A percentile compares a stretch with the other conserved stretches of the same genome.
phyloP scores from a whole-genome alignment of 805 yeast genomes.

The Ogataea ganodermae region DNA sequence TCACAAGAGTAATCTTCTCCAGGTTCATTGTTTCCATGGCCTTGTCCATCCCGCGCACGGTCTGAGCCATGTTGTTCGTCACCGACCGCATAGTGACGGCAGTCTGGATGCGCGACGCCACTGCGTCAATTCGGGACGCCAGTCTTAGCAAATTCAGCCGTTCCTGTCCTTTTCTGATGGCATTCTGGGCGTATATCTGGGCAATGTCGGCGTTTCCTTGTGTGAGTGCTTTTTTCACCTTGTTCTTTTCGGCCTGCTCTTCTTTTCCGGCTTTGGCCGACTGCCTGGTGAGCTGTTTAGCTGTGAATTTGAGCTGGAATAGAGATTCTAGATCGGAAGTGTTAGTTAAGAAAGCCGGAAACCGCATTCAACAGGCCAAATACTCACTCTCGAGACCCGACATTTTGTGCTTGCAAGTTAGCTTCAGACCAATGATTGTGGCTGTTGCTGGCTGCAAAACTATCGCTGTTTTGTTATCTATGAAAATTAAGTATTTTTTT shows the following conservation, averaged over 20 bases:
- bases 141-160: conserved; percentile 76
- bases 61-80: conserved; percentile 90
- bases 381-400: conserved; percentile 46
- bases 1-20: conserved; percentile 87
- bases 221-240: conserved; percentile 82
- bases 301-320: conserved; percentile 80
- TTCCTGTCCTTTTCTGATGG: conserved; percentile 89
- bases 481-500: neutral
- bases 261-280: conserved; percentile 90
- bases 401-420: conserved; percentile 25
- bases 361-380: neutral
- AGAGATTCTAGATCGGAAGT: conserved; percentile 48
- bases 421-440: neutral
- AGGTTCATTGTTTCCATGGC: conserved; percentile 95
- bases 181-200: conserved; percentile 90
- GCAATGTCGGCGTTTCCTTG: conserved; percentile 93
- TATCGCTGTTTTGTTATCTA: neutral
- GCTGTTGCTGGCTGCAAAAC: neutral
- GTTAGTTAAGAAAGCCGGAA: conserved; percentile 11
- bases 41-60: conserved; percentile 93
- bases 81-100: conserved; percentile 98
- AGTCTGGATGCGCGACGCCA: conserved; percentile 92
- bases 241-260: conserved; percentile 81
- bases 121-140: conserved; percentile 92
- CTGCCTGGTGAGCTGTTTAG: conserved; percentile 88